Conservation (phyloP, 2,329 filamentous ascomycete genomes). For the Fusarium continuum region DNA sequence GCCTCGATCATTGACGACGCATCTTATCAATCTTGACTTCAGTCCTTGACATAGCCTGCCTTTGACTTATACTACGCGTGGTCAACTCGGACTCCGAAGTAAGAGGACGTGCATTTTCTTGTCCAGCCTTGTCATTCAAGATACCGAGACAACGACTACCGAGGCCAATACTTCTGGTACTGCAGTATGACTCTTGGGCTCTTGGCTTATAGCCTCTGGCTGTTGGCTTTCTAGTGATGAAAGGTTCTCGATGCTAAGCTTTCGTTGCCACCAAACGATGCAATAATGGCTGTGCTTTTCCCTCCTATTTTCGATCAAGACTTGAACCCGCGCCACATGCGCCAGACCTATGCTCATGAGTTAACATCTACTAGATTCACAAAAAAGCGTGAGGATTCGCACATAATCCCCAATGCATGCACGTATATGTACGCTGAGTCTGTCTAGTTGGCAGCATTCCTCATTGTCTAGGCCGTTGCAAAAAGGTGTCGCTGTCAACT, state of each 20-base stretch:
- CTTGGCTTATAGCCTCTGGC: slow-evolving; percentile 10
- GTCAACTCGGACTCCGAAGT: slow-evolving; percentile 8
- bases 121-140: slow-evolving; percentile 18
- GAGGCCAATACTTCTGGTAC: slow-evolving; percentile 19
- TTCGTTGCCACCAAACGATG: neutral
- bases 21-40: neutral
- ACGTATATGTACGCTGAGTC: neutral
- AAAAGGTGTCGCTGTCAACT: neutral
- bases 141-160: slow-evolving; percentile 30
- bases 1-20: slow-evolving; percentile 27
- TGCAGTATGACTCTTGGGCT: slow-evolving; percentile 16
- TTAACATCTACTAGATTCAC: neutral
- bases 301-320: neutral
- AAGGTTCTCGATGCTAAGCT: slow-evolving; percentile 16
- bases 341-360: neutral
- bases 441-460: neutral
- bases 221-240: too few relatives aligned
- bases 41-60: neutral
- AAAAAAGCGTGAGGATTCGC: neutral
- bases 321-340: neutral
- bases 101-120: neutral
- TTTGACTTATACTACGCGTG: neutral
- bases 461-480: slow-evolving; percentile 1
- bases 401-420: neutral
- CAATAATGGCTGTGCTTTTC: neutral